Base-by-base conservation (phyloP, 2,329 filamentous ascomycete genomes). In the Penicillium psychrosexuale region DNA sequence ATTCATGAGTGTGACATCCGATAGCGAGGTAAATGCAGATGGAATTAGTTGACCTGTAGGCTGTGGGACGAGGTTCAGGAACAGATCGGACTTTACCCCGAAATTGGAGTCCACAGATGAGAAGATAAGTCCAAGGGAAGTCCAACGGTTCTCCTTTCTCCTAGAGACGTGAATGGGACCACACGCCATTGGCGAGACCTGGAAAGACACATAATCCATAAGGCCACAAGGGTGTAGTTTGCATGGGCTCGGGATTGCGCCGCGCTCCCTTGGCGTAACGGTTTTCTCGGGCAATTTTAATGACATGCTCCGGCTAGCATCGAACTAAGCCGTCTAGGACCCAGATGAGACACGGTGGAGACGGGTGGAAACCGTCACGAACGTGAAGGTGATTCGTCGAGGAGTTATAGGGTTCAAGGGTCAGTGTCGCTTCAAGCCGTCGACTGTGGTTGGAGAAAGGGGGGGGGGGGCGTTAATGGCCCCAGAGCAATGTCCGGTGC, bases 261-360 rank as follows among this genome's bases (percentile, higher is more conserved):
- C 58, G 36, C 53, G 13, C 38, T 19, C n/a, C 56, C 61, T 67
- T 67, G 66, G 68, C 62, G 57, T 67, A 72, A 72, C 69, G 68
- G 67, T 62, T 69, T 68, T 69, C 48, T 55, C 51, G 53, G 52
- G 31, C 51, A 45, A 53, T 44, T 51, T 44, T 55, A 59, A 62
- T 61, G 61, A 61, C 59, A 64, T 62, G 58, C 55, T 56, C 55
- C 50, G 55, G 56, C 56, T 61, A 62, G 59, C 57, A 59, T 63
- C 62, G 59, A 60, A 46, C 61, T 61, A 65, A 51, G 52, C 56
- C 40, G 33, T 56, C 53, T 45, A 47, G 56, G 58, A 57, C 58
- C 58, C 58, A 62, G 50, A 56, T 43, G 44, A 57, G 53, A 45
- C 53, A 45, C 53, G 47, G 49, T 46, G 51, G 44, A 55, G 51